phyloP scores from a whole-genome alignment of 2,329 filamentous ascomycete species.

The Monosporascus cannonballus region DNA sequence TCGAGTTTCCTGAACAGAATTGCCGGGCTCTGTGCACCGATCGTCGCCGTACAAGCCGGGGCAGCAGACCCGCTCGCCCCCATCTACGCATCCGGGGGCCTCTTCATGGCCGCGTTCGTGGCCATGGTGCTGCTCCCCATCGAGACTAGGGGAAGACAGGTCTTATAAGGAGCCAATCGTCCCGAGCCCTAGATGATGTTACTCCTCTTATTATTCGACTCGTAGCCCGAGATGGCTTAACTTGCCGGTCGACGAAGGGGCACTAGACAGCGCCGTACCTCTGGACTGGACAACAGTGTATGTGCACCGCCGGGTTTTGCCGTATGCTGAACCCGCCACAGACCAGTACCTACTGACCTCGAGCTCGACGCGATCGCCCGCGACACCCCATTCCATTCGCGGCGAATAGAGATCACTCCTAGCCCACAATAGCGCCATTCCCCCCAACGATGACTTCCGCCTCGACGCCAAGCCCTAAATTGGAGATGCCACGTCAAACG shows the following conservation, averaged over 20 bases:
- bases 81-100: constrained; percentile 35
- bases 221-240: neutral
- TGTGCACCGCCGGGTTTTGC: neutral
- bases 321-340: neutral
- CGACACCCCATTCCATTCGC: no score
- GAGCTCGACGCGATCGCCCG: neutral
- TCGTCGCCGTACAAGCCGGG: constrained; percentile 36
- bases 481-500: no score
- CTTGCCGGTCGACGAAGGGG: neutral
- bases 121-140: constrained; percentile 39
- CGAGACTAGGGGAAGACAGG: constrained; percentile 37
- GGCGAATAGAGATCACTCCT: no score
- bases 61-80: constrained; percentile 31
- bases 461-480: no score
- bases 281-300: neutral
- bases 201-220: no score
- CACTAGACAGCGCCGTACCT: neutral
- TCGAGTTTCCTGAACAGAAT: constrained; percentile 38
- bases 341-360: neutral
- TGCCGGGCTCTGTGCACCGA: constrained; percentile 35
- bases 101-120: constrained; percentile 37
- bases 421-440: no score
- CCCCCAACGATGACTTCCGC: no score
- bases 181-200: neutral
- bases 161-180: constrained; percentile 19